phyloP scores from a whole-genome alignment of 2,329 filamentous ascomycete species.

The Cadophora sp. region DNA sequence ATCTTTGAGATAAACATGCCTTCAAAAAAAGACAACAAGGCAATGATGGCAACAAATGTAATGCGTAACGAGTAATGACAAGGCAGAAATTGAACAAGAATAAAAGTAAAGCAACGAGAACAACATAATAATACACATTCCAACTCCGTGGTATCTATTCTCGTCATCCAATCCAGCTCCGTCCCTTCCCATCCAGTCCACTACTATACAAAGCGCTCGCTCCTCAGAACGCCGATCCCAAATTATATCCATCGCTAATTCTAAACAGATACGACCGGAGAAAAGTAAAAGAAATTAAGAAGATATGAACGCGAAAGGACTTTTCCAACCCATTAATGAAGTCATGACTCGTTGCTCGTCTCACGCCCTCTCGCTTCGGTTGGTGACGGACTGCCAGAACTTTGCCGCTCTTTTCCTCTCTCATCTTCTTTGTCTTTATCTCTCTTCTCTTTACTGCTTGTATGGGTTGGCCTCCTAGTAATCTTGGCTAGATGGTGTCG shows the following conservation, averaged over 20 bases:
- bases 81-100: background rate
- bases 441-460: background rate
- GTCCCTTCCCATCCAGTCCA: background rate
- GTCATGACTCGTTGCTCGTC: slow-evolving; percentile 12
- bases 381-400: background rate
- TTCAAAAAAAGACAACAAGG: background rate
- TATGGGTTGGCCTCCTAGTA: background rate
- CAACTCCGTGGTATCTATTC: slow-evolving; percentile 17
- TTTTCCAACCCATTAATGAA: background rate
- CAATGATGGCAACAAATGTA: background rate
- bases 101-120: background rate
- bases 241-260: slow-evolving; percentile 4
- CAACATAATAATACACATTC: background rate
- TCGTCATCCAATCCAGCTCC: background rate
- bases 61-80: background rate
- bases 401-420: background rate
- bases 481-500: background rate
- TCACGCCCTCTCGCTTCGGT: background rate
- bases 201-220: slow-evolving; percentile 1
- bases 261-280: background rate
- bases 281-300: background rate
- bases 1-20: too few species aligned
- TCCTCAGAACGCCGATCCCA: background rate
- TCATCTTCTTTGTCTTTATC: background rate
- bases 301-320: background rate